Evolutionary conservation across 371 early-diverging fungal species (phyloP).

Genomic region (Rhizopus delemar): DNA sequence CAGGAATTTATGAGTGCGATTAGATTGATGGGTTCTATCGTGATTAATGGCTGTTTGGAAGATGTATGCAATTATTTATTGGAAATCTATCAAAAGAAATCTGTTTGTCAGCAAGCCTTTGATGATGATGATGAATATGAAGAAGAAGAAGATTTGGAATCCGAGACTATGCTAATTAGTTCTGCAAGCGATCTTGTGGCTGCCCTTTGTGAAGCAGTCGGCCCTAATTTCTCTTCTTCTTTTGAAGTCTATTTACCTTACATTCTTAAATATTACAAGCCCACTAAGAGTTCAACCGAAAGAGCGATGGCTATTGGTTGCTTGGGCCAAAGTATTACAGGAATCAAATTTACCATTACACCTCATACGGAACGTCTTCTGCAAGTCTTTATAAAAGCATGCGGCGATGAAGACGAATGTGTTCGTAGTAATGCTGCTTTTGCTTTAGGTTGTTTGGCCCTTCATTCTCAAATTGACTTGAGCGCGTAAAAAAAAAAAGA

Average conservation of each 20-base stretch:
- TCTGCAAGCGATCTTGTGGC: slow-evolving; percentile 81
- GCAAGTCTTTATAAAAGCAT: slow-evolving; percentile 64
- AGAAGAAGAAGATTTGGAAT: slow-evolving; percentile 81
- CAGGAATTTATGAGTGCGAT: slow-evolving; percentile 71
- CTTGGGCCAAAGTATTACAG: slow-evolving; percentile 74
- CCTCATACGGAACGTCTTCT: slow-evolving; percentile 68
- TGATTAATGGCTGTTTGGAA: slow-evolving; percentile 60
- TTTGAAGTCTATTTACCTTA: slow-evolving; percentile 73
- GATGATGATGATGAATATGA: slow-evolving; percentile 64
- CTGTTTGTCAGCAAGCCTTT: slow-evolving; percentile 74
- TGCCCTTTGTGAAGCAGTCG: slow-evolving; percentile 71
- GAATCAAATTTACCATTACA: slow-evolving; percentile 66
- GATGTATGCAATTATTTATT: slow-evolving; percentile 55
- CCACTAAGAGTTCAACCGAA: slow-evolving; percentile 57
- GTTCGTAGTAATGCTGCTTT: slow-evolving; percentile 85
- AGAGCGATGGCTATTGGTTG: slow-evolving; percentile 87
- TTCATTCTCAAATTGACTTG: slow-evolving; percentile 66
- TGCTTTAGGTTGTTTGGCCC: slow-evolving; percentile 76
- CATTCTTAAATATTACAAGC: slow-evolving; percentile 74
- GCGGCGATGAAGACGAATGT: slow-evolving; percentile 73
- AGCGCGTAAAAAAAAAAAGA: slow-evolving; percentile 64
- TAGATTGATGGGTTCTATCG: slow-evolving; percentile 73
- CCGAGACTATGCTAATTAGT: slow-evolving; percentile 51
- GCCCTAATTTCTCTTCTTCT: slow-evolving; percentile 65
- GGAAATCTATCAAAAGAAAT: slow-evolving; percentile 74